Conservation (phyloP, 768 basidiomycete genomes). For the Albatrellus ellisii region DNA sequence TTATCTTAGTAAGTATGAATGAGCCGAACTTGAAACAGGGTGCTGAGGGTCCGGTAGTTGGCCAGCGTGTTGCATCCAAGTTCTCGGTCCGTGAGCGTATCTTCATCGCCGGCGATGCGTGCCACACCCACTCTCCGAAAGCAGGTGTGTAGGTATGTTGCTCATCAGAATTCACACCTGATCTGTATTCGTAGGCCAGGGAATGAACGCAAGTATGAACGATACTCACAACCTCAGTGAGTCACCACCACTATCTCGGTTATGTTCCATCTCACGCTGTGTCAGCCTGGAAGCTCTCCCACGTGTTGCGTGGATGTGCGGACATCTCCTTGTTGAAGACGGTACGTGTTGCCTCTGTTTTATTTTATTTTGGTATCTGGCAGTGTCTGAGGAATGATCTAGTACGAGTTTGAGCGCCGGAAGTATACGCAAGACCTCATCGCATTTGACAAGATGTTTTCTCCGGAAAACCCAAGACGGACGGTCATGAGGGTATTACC, state of each 20-base stretch:
- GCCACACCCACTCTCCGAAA: slow-evolving; percentile 31
- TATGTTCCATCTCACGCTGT: not conserved
- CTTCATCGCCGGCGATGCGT: slow-evolving; percentile 46
- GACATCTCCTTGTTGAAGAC: slow-evolving; percentile 31
- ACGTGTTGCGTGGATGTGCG: slow-evolving; percentile 36
- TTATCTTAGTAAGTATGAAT: slow-evolving; percentile 27
- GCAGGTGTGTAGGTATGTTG: slow-evolving; percentile 19
- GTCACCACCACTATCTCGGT: not conserved
- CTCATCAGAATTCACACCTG: slow-evolving; percentile 8
- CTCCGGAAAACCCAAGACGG: slow-evolving; percentile 35
- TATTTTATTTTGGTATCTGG: not conserved
- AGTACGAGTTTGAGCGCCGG: slow-evolving; percentile 42
- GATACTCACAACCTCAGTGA: slow-evolving; percentile 38
- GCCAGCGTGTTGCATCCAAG: slow-evolving; percentile 40
- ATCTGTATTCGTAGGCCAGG: slow-evolving; percentile 29
- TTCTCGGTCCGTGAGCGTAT: slow-evolving; percentile 34
- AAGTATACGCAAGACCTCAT: slow-evolving; percentile 42
- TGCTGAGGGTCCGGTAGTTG: slow-evolving; percentile 22
- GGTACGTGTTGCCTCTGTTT: slow-evolving; percentile 21
- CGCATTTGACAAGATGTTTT: slow-evolving; percentile 37
- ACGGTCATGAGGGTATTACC: slow-evolving; percentile 32
- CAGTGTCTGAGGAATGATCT: not conserved
- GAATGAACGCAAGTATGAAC: slow-evolving; percentile 41
- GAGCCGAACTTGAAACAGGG: not conserved
- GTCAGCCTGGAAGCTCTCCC: slow-evolving; percentile 42